Conservation (phyloP, 2,329 filamentous ascomycete species). For the Penicillium concentricum region DNA sequence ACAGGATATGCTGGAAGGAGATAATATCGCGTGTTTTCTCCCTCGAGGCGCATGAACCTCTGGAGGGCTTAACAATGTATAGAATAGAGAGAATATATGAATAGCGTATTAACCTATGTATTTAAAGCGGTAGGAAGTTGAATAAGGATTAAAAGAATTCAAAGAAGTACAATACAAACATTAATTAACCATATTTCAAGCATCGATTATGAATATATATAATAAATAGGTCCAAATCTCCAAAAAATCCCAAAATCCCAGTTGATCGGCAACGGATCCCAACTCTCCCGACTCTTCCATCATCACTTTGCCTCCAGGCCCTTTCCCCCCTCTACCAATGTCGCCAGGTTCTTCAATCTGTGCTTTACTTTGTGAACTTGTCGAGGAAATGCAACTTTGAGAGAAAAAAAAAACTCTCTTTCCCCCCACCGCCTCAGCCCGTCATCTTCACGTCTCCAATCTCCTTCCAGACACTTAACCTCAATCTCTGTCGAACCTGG, state of each 20-base stretch:
- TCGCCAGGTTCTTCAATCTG: slow-evolving; percentile 10
- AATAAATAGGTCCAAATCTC: neutral
- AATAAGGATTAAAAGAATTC: neutral
- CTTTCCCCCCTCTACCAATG: slow-evolving; percentile 11
- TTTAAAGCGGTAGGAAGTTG: neutral
- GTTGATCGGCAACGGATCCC: slow-evolving; percentile 18
- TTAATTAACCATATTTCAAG: neutral
- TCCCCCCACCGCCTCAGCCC: slow-evolving; percentile 19
- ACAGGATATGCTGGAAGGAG: neutral
- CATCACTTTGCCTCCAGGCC: slow-evolving; percentile 9
- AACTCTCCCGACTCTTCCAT: slow-evolving; percentile 28
- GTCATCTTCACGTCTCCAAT: slow-evolving; percentile 25
- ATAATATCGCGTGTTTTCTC: neutral
- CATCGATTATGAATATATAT: neutral
- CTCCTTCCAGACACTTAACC: slow-evolving; percentile 13
- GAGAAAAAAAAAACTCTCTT: slow-evolving; percentile 3
- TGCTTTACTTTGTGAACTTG: slow-evolving; percentile 10
- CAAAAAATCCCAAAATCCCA: neutral
- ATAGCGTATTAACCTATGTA: neutral
- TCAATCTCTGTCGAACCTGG: slow-evolving; percentile 2
- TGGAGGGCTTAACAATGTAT: neutral
- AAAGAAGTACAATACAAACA: neutral
- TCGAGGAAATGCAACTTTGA: slow-evolving; percentile 20
- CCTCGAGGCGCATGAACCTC: neutral
- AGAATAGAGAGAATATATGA: neutral